Evolutionary conservation across 1,284 basidiomycete species (phyloP), one percentile per base, ranked within the genome.

Genomic region (Malassezia japonica): DNA sequence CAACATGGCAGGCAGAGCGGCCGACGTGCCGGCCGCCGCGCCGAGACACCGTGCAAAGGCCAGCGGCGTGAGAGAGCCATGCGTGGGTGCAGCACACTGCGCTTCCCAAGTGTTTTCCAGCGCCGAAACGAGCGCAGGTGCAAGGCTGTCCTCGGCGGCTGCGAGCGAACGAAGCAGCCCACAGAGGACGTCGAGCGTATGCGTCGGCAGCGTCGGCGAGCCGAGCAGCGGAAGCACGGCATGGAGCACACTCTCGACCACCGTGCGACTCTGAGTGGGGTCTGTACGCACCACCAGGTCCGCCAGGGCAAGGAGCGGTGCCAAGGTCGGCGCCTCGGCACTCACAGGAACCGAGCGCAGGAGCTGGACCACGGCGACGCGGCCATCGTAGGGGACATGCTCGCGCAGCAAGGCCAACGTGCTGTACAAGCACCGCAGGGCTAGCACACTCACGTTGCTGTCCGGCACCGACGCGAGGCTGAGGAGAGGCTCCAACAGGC

Each of bases 331-430:
- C 1, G 40, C 15, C 6, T 48, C 46, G 10, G 34, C 20, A 15
- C 16, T 7, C 20, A 25, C 8, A n/a, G 82, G 79, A 64, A 86
- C 13, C 18, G 18, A 25, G 23, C 6, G 20, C 2, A 54, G 23
- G 10, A 39, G n/a, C 8, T 41, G 34, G 13, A 38, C 28, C 1
- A 98, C 91, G 1, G 86, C 78, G 35, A 87, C 86, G 24, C 81
- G 80, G 71, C 88, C 88, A 16, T 87, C 83, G 9, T 79, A 74
- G 24, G 86, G 79, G 47, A 87, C 86, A 57, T 83, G 85, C 74
- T 85, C 86, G 73, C 82, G 83, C 53, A 96, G 74, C 21, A 94
- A 76, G 1, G 79, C 78, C 55, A 88, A 79, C 15, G 87, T 77
- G 16, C 9, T 28, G 20, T 35, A 29, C 37, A 53, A 27, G 20